Base-by-base conservation (phyloP, 768 basidiomycete species). In the Filobasidium floriforme region DNA sequence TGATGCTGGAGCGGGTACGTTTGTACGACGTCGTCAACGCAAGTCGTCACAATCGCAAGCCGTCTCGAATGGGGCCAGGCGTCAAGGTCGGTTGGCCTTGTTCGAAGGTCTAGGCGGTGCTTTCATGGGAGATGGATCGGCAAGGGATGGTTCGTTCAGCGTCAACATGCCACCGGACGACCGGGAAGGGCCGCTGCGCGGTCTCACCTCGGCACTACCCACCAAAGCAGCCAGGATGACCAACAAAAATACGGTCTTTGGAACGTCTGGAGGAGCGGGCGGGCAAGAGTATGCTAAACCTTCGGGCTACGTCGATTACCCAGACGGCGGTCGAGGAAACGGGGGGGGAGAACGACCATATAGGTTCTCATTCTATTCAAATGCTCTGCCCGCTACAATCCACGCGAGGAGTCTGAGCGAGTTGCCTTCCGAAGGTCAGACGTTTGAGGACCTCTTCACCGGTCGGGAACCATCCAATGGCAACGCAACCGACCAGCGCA, bases 321-420 rank as follows among this genome's bases (percentile, higher is more conserved):
- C 71, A 5, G 77, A 76, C 59, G 60, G 49, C 37, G 54, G 43
- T 29, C 44, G 49, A 18, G 55, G 41, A 12, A 46, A 68, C 61
- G 63, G 70, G 68, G 79, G 73, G 0, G 88, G 92, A 69, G 91
- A 92, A 73, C 83, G 92, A 73, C 94, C 93, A 10, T 98, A 97
- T 75, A 85, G 96, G 54, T 99, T 98, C 80, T 97, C 96, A 0
- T 99, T 98, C 81, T 99, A 98, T 80, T 97, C 91, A 19, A 98
- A 96, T 73, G 84, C 88, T 4, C 81, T 96, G 59, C 86, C 88
- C 1, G 88, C 92, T 0, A 97, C 96, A 1, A 97, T 99, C 59
- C 94, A 98, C 80, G 90, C 96, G 0, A 85, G 92, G 19, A 92
- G 88, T 68, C 80, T 99, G 18, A 87, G 89, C 64, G 96, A 99